Percentiles rank a stretch among this genome's conserved stretches.
Evolutionary conservation across 257 asterid genomes (phyloP).

Genomic region (Solanum raphanifolium): DNA sequence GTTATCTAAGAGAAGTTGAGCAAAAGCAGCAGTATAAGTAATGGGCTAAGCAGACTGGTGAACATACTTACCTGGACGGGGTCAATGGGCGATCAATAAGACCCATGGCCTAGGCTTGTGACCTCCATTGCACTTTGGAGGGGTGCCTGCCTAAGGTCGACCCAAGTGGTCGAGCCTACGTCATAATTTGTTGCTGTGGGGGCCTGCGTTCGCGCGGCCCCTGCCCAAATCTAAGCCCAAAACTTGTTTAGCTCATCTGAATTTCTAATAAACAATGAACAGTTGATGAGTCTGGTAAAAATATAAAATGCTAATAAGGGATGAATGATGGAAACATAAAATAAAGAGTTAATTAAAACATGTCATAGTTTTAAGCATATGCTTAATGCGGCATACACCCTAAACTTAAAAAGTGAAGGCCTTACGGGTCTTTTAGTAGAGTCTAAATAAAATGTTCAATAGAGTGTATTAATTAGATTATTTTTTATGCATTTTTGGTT

Average conservation of each 20-base stretch:
- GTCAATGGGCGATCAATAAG: conserved; percentile 16
- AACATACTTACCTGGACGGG: conserved; percentile 30
- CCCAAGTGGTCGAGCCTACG: conserved; percentile 14
- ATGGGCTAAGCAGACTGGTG: rapidly evolving
- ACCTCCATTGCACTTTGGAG: conserved; percentile 24
- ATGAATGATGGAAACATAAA: too few relatives aligned
- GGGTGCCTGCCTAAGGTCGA: conserved; percentile 17
- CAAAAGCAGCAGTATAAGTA: neutral
- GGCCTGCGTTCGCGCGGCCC: conserved; percentile 20
- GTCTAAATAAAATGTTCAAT: too few relatives aligned
- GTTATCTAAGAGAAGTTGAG: neutral
- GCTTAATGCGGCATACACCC: too few relatives aligned
- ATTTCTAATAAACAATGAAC: too few relatives aligned
- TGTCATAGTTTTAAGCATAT: too few relatives aligned
- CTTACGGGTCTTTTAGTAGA: too few relatives aligned
- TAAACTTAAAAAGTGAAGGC: too few relatives aligned
- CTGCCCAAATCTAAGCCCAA: neutral
- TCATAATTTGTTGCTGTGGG: conserved; percentile 16
- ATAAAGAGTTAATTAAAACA: too few relatives aligned
- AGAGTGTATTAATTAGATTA: too few relatives aligned
- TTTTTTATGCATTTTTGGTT: too few relatives aligned
- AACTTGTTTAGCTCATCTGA: rapidly evolving
- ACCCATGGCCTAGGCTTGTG: conserved; percentile 16
- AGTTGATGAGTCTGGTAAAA: too few relatives aligned
- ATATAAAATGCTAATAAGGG: too few relatives aligned